Conservation (phyloP, 768 basidiomycete species). For the Obba rivulosa region DNA sequence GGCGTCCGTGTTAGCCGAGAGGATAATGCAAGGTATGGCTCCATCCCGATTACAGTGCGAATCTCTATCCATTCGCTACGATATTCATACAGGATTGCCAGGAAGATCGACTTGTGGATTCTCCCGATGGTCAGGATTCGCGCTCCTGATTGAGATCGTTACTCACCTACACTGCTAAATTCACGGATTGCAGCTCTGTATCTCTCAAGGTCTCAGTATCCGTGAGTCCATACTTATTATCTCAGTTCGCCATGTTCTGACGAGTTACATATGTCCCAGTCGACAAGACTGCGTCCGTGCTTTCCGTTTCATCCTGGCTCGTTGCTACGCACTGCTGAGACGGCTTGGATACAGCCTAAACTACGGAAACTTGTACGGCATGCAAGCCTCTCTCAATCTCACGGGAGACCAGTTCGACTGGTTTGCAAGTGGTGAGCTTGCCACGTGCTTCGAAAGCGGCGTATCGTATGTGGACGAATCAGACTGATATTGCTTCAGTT, state of each 20-base stretch:
- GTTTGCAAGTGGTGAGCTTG: conserved; percentile 13
- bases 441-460: too few relatives aligned
- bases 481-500: conserved; percentile 10
- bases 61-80: too few relatives aligned
- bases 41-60: too few relatives aligned
- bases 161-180: not conserved
- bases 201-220: conserved; percentile 25
- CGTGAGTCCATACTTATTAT: conserved; percentile 3
- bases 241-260: too few relatives aligned
- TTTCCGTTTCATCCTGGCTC: too few relatives aligned
- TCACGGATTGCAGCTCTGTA: conserved; percentile 15
- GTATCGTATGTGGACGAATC: too few relatives aligned
- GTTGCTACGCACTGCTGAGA: too few relatives aligned
- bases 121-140: conserved; percentile 13
- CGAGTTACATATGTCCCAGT: conserved; percentile 3
- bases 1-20: conserved; percentile 6
- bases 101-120: conserved; percentile 25
- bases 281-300: conserved; percentile 28
- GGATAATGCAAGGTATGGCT: conserved; percentile 5
- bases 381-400: conserved; percentile 14
- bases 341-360: conserved; percentile 16
- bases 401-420: conserved; percentile 12
- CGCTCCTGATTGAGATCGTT: not conserved
- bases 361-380: conserved; percentile 27
- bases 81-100: conserved; percentile 6